Percentiles rank a stretch among this genome's conserved stretches.
Conservation (phyloP, 2,329 filamentous ascomycete species). For the Penicillium capsulatum region DNA sequence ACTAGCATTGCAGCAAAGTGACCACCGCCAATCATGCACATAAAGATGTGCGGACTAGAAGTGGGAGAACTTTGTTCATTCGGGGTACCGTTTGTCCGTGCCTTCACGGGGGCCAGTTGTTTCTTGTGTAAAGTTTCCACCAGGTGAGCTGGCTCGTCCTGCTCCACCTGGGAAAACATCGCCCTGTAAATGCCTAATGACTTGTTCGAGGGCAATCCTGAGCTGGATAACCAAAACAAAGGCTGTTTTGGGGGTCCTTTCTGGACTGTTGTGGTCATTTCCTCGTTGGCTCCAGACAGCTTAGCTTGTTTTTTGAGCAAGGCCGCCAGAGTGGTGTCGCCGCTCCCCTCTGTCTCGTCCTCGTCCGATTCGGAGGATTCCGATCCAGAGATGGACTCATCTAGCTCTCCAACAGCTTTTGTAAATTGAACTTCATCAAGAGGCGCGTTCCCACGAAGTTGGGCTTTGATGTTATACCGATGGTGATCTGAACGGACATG, state of each 20-base stretch:
- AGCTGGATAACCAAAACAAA: conserved; percentile 78
- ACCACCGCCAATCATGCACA: conserved; percentile 97
- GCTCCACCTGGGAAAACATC: conserved; percentile 69
- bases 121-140: conserved; percentile 68
- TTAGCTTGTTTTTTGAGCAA: conserved; percentile 80
- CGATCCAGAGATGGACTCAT: conserved; percentile 83
- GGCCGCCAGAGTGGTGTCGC: conserved; percentile 59
- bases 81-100: conserved; percentile 31
- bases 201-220: conserved; percentile 68
- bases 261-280: conserved; percentile 46
- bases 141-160: conserved; percentile 59
- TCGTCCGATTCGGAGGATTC: conserved; percentile 68
- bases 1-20: conserved; percentile 98
- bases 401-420: conserved; percentile 74
- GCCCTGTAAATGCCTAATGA: conserved; percentile 83
- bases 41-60: conserved; percentile 77
- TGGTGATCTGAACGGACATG: conserved; percentile 91
- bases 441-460: conserved; percentile 66
- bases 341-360: conserved; percentile 48
- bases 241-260: conserved; percentile 64
- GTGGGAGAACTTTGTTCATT: conserved; percentile 41
- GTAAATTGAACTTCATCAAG: conserved; percentile 83
- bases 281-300: conserved; percentile 52
- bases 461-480: conserved; percentile 91
- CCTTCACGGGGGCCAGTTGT: conserved; percentile 63